Evolutionary conservation across 192 early-diverging fungal species (phyloP).

Genomic region (Coemansia sp.): DNA sequence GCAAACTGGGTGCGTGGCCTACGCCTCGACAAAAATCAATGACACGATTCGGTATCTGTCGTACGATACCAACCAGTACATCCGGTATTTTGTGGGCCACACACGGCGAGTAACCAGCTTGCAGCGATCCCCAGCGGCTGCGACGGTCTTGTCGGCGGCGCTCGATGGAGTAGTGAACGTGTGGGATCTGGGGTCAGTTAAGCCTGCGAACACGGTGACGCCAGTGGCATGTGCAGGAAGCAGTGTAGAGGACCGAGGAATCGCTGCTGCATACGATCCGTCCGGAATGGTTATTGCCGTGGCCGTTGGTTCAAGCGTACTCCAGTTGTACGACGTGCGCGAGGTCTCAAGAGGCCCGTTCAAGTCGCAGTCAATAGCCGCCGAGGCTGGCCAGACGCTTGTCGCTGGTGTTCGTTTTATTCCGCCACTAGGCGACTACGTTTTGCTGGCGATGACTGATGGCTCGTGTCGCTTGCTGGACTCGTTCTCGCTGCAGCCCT

Average conservation of each 20-base stretch:
- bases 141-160: conserved; percentile 65
- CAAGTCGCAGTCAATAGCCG: background rate
- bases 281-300: conserved; percentile 79
- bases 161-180: conserved; percentile 77
- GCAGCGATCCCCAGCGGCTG: conserved; percentile 74
- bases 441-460: conserved; percentile 31
- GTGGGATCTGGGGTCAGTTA: conserved; percentile 76
- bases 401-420: conserved; percentile 26
- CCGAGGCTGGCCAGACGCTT: background rate
- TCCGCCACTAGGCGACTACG: conserved; percentile 32
- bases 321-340: conserved; percentile 77
- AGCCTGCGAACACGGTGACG: conserved; percentile 34
- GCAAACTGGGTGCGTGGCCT: conserved; percentile 73
- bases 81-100: conserved; percentile 94
- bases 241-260: conserved; percentile 8
- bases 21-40: conserved; percentile 95
- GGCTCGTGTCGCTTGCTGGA: conserved; percentile 16
- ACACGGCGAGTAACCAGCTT: conserved; percentile 71
- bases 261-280: conserved; percentile 76
- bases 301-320: conserved; percentile 44
- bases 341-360: conserved; percentile 60
- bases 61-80: conserved; percentile 92
- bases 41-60: conserved; percentile 94
- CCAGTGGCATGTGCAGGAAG: background rate
- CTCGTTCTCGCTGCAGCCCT: conserved; percentile 16